Percentiles rank a stretch among this genome's conserved stretches.
Conservation (phyloP, 2,329 filamentous ascomycete genomes). For the Nemania sp. region DNA sequence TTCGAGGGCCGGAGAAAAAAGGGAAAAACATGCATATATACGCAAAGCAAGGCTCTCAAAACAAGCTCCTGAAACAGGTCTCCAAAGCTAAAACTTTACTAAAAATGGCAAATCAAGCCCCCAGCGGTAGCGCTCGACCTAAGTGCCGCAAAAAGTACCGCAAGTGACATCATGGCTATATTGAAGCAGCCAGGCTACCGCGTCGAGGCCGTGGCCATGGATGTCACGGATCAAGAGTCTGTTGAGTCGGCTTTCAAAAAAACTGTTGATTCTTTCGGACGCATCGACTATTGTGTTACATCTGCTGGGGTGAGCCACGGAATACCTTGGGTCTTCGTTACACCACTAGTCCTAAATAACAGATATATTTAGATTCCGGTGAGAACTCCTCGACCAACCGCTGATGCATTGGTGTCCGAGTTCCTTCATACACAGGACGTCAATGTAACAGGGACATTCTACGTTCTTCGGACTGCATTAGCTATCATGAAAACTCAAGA, state of each 20-base stretch:
- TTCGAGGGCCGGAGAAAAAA: too few relatives aligned
- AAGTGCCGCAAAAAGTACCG: constrained; percentile 31
- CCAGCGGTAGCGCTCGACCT: too few relatives aligned
- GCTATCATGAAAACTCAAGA: constrained; percentile 40
- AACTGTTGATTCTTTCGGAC: constrained; percentile 37
- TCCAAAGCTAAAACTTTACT: too few relatives aligned
- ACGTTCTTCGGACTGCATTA: constrained; percentile 27
- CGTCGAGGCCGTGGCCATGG: constrained; percentile 36
- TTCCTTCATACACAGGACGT: constrained; percentile 32
- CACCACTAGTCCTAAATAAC: too few relatives aligned
- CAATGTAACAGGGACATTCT: constrained; percentile 40
- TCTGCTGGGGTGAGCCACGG: constrained; percentile 38
- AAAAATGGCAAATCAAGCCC: too few relatives aligned
- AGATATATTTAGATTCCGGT: constrained; percentile 15
- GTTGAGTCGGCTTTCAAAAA: constrained; percentile 32
- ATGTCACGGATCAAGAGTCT: constrained; percentile 32
- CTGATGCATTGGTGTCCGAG: constrained; percentile 41
- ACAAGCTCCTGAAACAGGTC: too few relatives aligned
- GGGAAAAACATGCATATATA: too few relatives aligned
- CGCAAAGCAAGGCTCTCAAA: too few relatives aligned
- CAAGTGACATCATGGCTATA: constrained; percentile 16
- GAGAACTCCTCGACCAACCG: constrained; percentile 1
- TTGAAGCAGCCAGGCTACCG: constrained; percentile 37
- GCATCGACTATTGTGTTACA: constrained; percentile 43
- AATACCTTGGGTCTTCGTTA: too few relatives aligned